A percentile compares a stretch with the other conserved stretches of the same genome.
Conservation (phyloP, 2,329 filamentous ascomycete species). For the Alternaria triticimaculans region DNA sequence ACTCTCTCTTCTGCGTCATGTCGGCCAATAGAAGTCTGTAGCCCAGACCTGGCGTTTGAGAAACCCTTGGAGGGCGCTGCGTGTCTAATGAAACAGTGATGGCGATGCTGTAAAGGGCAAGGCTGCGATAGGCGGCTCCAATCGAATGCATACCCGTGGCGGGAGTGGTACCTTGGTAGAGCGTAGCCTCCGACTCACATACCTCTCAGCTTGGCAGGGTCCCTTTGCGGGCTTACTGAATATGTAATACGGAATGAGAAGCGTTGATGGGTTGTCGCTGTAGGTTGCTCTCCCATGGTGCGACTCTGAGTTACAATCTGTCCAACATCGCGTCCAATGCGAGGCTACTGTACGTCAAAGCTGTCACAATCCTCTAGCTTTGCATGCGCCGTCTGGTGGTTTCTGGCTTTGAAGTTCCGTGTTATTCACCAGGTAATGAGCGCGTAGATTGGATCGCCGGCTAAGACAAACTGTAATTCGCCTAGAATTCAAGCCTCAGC, state of each 20-base stretch:
- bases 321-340: background rate
- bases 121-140: background rate
- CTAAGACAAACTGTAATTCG: background rate
- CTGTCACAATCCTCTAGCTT: background rate
- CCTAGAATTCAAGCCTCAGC: background rate
- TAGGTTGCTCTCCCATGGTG: background rate
- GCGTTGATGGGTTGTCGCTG: background rate
- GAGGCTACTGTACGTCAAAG: background rate
- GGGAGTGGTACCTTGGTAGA: background rate
- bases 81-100: background rate
- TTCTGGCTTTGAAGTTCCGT: background rate
- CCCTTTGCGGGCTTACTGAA: background rate
- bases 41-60: background rate
- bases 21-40: background rate
- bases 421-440: background rate
- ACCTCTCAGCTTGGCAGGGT: background rate
- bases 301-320: background rate
- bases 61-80: background rate
- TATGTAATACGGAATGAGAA: background rate
- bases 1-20: background rate
- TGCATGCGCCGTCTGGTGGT: background rate
- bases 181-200: background rate
- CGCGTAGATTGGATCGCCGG: background rate
- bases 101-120: background rate
- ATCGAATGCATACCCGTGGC: background rate